Evolutionary conservation across 75 land plant species (phyloP).

Genomic region (Ceratopteris richardii): DNA sequence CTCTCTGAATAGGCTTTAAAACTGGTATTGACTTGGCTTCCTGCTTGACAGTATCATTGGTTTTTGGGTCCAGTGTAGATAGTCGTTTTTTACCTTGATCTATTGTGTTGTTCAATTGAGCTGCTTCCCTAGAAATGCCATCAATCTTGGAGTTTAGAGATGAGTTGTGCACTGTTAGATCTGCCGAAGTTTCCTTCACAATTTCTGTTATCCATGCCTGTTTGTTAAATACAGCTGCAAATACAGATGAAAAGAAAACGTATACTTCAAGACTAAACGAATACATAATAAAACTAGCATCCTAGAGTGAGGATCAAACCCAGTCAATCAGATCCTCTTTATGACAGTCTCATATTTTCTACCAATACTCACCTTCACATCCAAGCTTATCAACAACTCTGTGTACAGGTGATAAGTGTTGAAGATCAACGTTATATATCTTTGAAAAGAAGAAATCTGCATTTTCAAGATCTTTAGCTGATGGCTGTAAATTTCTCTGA

Average conservation of each 20-base stretch:
- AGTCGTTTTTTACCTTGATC: too few species aligned
- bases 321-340: background rate
- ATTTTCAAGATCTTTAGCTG: slow-evolving; percentile 29
- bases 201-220: background rate
- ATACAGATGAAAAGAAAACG: background rate
- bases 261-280: too few species aligned
- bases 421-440: slow-evolving; percentile 44
- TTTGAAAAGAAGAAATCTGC: slow-evolving; percentile 53
- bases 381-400: slow-evolving; percentile 4
- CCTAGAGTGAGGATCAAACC: too few species aligned
- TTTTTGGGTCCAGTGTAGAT: too few species aligned
- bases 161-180: background rate
- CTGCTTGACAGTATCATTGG: too few species aligned
- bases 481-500: slow-evolving; percentile 51
- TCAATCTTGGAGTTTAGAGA: background rate
- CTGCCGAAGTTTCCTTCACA: background rate
- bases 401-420: background rate
- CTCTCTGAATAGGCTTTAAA: too few species aligned
- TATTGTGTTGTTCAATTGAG: too few species aligned
- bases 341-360: background rate
- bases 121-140: background rate
- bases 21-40: too few species aligned
- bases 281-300: too few species aligned
- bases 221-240: slow-evolving; percentile 7
- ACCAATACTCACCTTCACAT: background rate